Conservation (phyloP, 2,329 filamentous ascomycete genomes). For the Ceratocystis cubensis region DNA sequence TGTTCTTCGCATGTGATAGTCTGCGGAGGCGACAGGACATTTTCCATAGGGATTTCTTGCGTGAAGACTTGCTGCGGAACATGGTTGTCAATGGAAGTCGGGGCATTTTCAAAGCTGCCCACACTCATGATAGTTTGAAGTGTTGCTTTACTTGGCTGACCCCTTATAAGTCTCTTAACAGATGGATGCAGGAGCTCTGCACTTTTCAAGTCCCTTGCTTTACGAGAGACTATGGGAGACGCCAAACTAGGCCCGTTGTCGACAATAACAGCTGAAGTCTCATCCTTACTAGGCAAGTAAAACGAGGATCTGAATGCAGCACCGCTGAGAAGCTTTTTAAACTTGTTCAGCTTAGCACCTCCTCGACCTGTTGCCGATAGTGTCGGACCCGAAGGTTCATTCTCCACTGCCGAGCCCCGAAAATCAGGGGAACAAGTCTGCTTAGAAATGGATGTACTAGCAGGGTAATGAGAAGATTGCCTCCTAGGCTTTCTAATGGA, state of each 20-base stretch:
- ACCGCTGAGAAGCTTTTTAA: constrained; percentile 32
- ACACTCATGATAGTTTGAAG: constrained; percentile 41
- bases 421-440: constrained; percentile 1
- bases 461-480: constrained; percentile 13
- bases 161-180: constrained; percentile 29
- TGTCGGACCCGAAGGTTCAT: background rate
- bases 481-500: constrained; percentile 7
- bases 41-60: background rate
- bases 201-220: constrained; percentile 30
- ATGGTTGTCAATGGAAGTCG: constrained; percentile 17
- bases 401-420: background rate
- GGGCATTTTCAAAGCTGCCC: constrained; percentile 32
- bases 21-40: background rate
- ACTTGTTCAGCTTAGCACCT: constrained; percentile 28
- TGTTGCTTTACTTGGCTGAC: constrained; percentile 36
- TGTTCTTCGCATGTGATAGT: background rate
- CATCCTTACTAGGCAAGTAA: constrained; percentile 15
- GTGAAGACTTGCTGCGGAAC: constrained; percentile 22
- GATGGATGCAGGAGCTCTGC: constrained; percentile 27
- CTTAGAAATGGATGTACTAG: background rate
- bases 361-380: background rate
- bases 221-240: constrained; percentile 10
- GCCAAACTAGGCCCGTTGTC: constrained; percentile 28
- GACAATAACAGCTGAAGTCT: constrained; percentile 26
- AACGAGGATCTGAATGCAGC: constrained; percentile 23